phyloP scores from a whole-genome alignment of 768 basidiomycete species.

The Kockovaella imperatae region DNA sequence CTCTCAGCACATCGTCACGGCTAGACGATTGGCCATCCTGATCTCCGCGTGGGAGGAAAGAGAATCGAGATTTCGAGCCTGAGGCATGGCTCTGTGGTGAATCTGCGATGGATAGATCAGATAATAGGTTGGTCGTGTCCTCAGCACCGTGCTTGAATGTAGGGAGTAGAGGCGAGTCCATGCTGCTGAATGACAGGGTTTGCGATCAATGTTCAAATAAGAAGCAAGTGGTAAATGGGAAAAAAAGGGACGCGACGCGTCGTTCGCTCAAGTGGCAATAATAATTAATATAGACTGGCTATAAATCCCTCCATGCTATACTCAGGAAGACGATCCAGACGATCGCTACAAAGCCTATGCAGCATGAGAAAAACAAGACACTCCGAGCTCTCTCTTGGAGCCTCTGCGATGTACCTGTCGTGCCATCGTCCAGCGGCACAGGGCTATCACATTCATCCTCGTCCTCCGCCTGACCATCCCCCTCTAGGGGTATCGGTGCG shows the following conservation, averaged over 20 bases:
- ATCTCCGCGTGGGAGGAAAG: constrained; percentile 22
- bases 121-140: constrained; percentile 10
- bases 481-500: background rate
- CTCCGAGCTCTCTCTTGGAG: constrained; percentile 1
- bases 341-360: constrained; percentile 13
- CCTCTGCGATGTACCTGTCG: constrained; percentile 5
- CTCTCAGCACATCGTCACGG: constrained; percentile 24
- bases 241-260: too few species aligned
- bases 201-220: too few species aligned
- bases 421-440: constrained; percentile 9
- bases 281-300: too few species aligned
- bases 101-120: constrained; percentile 21
- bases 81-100: background rate
- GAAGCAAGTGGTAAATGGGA: background rate
- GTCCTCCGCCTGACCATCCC: background rate
- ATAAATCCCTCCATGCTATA: constrained; percentile 10
- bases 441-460: constrained; percentile 6
- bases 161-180: constrained; percentile 34
- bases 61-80: constrained; percentile 27
- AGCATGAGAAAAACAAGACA: constrained; percentile 1
- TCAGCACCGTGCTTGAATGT: constrained; percentile 10
- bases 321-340: constrained; percentile 19
- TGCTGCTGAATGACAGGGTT: background rate
- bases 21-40: background rate
- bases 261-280: too few species aligned